A percentile compares a stretch with the other conserved stretches of the same genome.
phyloP scores from a whole-genome alignment of 164 flowering plant species.

The Kalanchoe fedtschenkoi region DNA sequence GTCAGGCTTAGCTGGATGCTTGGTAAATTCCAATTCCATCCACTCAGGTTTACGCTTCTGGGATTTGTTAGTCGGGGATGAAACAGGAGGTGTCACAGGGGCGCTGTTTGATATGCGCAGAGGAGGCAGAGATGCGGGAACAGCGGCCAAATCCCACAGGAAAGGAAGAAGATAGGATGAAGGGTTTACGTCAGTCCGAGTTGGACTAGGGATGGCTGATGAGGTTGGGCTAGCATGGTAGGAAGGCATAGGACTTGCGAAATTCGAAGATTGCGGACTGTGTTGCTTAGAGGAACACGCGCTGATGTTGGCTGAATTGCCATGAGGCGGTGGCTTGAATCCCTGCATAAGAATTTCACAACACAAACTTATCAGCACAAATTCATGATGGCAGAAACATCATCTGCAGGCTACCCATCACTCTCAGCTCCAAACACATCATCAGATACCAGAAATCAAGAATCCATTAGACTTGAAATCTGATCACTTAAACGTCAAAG shows the following conservation, averaged over 20 bases:
- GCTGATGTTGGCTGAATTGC: constrained; percentile 21
- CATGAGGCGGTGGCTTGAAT: constrained; percentile 22
- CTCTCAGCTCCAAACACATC: too few species aligned
- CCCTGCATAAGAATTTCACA: constrained; percentile 20
- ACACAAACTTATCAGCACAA: neutral
- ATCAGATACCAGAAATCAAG: neutral
- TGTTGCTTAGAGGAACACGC: constrained; percentile 39
- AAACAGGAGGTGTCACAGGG: constrained; percentile 86
- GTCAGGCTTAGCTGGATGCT: constrained; percentile 13
- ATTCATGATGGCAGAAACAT: too few species aligned
- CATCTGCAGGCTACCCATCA: too few species aligned
- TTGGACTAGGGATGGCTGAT: constrained; percentile 77
- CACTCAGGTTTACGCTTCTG: constrained; percentile 31
- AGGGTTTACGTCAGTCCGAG: constrained; percentile 49
- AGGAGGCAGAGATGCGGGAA: constrained; percentile 64
- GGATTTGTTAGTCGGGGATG: constrained; percentile 72
- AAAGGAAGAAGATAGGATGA: constrained; percentile 63
- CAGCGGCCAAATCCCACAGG: constrained; percentile 50
- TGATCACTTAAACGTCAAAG: neutral
- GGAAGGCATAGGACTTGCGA: constrained; percentile 72
- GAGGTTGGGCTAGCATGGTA: constrained; percentile 83
- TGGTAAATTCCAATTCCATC: neutral
- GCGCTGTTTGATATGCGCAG: constrained; percentile 89
- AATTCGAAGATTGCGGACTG: constrained; percentile 54
- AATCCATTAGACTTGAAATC: neutral